These are phyloP conservation scores for Galeopsis tetrahit DNA, from an alignment of 257 asterid species.

Conservation along the genomic window DNA sequence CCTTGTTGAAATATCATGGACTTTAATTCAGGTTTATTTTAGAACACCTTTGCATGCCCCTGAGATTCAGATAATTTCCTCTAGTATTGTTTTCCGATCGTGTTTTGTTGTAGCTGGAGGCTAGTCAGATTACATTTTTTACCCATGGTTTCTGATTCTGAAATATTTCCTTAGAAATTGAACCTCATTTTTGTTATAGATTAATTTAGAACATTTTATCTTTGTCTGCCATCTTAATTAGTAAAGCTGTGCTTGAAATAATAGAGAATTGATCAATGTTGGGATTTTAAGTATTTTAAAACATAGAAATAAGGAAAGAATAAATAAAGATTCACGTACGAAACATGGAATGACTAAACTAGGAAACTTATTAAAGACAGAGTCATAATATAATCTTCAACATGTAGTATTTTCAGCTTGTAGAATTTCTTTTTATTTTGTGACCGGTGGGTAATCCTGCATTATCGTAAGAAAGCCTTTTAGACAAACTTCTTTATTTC, in stretches of 20 bases:
- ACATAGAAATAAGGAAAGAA: too few relatives aligned
- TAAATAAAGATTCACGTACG: too few relatives aligned
- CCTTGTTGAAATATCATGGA: background rate
- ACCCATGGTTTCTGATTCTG: background rate
- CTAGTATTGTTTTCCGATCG: background rate
- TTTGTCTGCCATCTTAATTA: background rate
- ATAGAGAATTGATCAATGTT: background rate
- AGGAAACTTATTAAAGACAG: too few relatives aligned
- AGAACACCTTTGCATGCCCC: background rate
- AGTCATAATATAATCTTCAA: too few relatives aligned
- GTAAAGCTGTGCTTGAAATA: background rate
- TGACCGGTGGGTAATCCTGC: background rate
- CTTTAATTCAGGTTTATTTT: background rate
- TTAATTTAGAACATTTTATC: background rate
- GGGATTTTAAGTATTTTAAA: too few relatives aligned
- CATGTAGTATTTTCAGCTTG: too few relatives aligned
- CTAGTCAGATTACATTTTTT: background rate
- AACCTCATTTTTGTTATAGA: background rate
- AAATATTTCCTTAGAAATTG: background rate
- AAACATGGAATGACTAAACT: too few relatives aligned
- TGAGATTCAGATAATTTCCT: constrained; percentile 2
- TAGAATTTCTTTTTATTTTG: too few relatives aligned
- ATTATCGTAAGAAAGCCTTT: background rate
- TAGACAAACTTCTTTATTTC: too few relatives aligned
- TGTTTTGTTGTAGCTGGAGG: too few relatives aligned